These are phyloP conservation scores for Panicum hallii DNA, from an alignment of 202 grass and related monocot species.

Conservation along the genomic window DNA sequence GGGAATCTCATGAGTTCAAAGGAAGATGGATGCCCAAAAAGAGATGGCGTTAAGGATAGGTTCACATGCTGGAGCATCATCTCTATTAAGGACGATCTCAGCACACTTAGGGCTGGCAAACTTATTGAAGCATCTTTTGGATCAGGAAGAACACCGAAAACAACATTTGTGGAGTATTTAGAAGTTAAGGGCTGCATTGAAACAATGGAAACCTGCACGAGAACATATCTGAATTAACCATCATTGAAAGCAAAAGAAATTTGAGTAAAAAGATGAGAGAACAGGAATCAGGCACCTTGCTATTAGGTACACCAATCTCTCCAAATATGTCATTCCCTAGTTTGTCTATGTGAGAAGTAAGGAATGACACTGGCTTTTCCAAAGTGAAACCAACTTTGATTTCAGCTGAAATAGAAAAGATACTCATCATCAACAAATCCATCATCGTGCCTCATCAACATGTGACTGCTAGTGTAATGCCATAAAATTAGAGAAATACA, in stretches of 20 bases:
- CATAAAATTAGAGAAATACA: constrained; percentile 3
- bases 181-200: constrained; percentile 60
- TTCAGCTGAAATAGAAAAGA: constrained; percentile 63
- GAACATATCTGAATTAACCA: constrained; percentile 37
- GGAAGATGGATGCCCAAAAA: constrained; percentile 70
- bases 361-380: constrained; percentile 62
- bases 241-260: not conserved
- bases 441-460: constrained; percentile 17
- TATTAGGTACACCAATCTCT: constrained; percentile 80
- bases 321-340: constrained; percentile 80
- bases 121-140: constrained; percentile 74
- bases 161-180: constrained; percentile 64
- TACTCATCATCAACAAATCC: constrained; percentile 21
- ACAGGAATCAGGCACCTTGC: constrained; percentile 53
- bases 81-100: constrained; percentile 76
- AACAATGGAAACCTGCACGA: constrained; percentile 71
- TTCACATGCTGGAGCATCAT: constrained; percentile 70
- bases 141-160: constrained; percentile 81
- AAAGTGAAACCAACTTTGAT: constrained; percentile 71
- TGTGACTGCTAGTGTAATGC: not conserved
- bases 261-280: not conserved
- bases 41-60: constrained; percentile 64
- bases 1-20: constrained; percentile 69
- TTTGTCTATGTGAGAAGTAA: constrained; percentile 56
- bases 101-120: constrained; percentile 69